Evolutionary conservation across 441 rosid species (phyloP).

Genomic region (Brassica hybrid): DNA sequence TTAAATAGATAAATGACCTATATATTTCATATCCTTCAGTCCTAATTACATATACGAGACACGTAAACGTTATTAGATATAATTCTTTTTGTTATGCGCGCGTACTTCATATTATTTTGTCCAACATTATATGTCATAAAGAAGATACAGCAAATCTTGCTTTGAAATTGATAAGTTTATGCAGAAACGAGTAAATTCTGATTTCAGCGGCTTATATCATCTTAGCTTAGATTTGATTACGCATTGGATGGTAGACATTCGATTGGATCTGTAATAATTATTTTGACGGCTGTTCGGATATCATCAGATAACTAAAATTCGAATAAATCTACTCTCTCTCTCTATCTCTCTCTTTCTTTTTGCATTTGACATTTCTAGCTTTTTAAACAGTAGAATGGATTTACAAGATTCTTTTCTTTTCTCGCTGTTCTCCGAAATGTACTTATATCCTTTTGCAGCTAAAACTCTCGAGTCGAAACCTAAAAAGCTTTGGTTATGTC

Average conservation of each 20-base stretch:
- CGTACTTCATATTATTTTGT: slow-evolving; percentile 9
- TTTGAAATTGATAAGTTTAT: slow-evolving; percentile 27
- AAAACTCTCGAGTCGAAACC: slow-evolving; percentile 16
- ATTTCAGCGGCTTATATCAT: slow-evolving; percentile 27
- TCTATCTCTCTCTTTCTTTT: not conserved
- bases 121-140: slow-evolving; percentile 8
- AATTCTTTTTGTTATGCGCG: not conserved
- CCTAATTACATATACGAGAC: not conserved
- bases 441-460: not conserved
- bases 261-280: not conserved
- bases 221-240: slow-evolving; percentile 26
- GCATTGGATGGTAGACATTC: slow-evolving; percentile 19
- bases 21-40: not conserved
- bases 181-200: slow-evolving; percentile 24
- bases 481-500: slow-evolving; percentile 1
- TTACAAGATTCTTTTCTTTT: slow-evolving; percentile 3
- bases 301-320: not conserved
- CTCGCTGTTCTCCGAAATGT: not conserved
- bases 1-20: not conserved
- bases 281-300: not conserved
- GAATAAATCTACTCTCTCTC: not conserved
- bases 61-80: not conserved
- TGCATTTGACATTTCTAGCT: not conserved
- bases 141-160: slow-evolving; percentile 22
- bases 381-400: not conserved